Evolutionary conservation across 2,329 filamentous ascomycete species (phyloP).

Genomic region (Cryphonectria radicalis): DNA sequence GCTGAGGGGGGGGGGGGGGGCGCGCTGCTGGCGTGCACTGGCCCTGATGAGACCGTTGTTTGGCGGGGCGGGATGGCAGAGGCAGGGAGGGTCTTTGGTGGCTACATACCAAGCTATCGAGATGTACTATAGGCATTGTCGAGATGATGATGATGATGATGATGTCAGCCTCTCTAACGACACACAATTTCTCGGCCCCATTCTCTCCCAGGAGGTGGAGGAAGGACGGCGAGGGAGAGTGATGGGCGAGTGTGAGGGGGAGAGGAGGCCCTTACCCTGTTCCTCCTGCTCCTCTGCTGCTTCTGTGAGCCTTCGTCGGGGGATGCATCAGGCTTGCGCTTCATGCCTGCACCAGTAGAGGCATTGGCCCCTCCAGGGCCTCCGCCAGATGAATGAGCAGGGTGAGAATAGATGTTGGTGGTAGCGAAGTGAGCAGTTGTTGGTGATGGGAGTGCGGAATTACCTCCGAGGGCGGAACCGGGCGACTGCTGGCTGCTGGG

Average conservation of each 20-base stretch:
- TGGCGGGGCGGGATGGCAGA: not conserved
- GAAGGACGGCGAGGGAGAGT: not conserved
- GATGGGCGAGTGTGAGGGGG: not conserved
- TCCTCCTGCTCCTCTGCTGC: conserved; percentile 64
- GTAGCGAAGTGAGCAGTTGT: conserved; percentile 34
- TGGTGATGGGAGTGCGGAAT: conserved; percentile 48
- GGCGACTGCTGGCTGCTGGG: conserved; percentile 32
- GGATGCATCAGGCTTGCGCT: conserved; percentile 45
- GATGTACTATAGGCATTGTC: conserved; percentile 53
- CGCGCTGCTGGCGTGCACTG: not conserved
- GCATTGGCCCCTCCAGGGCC: conserved; percentile 7
- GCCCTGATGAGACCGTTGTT: not conserved
- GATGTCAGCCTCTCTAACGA: conserved; percentile 17
- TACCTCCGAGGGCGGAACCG: conserved; percentile 49
- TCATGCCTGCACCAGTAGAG: conserved; percentile 31
- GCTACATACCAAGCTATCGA: conserved; percentile 62
- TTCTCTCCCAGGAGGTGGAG: not conserved
- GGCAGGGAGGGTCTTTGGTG: conserved; percentile 1
- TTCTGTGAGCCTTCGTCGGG: conserved; percentile 45
- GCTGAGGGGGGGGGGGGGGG: not conserved
- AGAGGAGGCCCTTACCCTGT: conserved; percentile 50
- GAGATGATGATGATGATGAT: not conserved
- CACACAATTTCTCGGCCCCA: not conserved
- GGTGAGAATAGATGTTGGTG: conserved; percentile 13
- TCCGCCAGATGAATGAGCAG: not conserved